A percentile compares a stretch with the other conserved stretches of the same genome.
phyloP scores from a whole-genome alignment of 306 rosid species.

The Calophaca sinica region DNA sequence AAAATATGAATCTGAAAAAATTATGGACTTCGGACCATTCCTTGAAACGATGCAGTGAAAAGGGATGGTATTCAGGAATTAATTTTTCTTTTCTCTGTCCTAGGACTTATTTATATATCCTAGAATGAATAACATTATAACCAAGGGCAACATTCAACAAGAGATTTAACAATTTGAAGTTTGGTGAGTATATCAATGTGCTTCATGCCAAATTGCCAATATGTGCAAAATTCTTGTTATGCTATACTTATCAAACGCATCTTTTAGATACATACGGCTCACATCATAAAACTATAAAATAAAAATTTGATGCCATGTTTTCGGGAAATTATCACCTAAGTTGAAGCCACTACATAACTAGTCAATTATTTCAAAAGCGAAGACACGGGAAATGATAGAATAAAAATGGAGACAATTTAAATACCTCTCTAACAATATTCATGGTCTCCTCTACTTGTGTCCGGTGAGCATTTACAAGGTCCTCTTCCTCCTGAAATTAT shows the following conservation, averaged over 20 bases:
- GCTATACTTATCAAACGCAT: constrained; percentile 30
- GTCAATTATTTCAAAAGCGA: constrained; percentile 16
- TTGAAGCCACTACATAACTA: constrained; percentile 24
- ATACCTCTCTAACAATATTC: constrained; percentile 96
- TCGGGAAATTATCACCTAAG: constrained; percentile 6
- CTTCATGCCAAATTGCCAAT: constrained; percentile 14
- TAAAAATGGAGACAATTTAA: constrained; percentile 29
- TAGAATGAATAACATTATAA: constrained; percentile 21
- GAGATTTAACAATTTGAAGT: constrained; percentile 28
- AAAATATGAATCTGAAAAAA: constrained; percentile 26
- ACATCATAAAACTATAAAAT: background rate
- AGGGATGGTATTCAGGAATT: constrained; percentile 15
- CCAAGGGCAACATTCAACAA: constrained; percentile 5
- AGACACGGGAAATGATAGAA: constrained; percentile 26
- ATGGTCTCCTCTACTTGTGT: constrained; percentile 98
- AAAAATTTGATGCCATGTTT: background rate
- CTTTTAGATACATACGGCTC: background rate
- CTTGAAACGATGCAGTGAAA: constrained; percentile 25
- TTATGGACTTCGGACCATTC: constrained; percentile 7
- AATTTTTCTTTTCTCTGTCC: constrained; percentile 15
- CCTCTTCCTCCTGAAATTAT: constrained; percentile 91
- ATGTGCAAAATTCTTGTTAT: background rate
- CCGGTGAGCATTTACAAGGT: constrained; percentile 96
- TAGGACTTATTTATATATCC: constrained; percentile 23
- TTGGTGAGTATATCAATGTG: background rate